Evolutionary conservation across 768 basidiomycete species (phyloP).

Genomic region (Tephrocybe sp.): DNA sequence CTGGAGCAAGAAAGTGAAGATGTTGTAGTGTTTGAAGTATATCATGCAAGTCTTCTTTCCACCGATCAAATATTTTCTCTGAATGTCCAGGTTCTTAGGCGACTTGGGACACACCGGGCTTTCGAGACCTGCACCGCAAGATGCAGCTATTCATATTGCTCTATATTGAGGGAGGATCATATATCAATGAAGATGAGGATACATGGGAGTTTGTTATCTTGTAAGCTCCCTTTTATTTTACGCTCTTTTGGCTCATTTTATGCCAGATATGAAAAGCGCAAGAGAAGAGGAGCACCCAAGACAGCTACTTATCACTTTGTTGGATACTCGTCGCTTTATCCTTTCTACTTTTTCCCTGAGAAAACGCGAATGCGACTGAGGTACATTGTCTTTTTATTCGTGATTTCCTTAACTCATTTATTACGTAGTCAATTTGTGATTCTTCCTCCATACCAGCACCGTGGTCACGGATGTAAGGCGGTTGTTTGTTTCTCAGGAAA

Average conservation of each 20-base stretch:
- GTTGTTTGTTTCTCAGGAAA: background rate
- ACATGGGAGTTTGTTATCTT: slow-evolving; percentile 90
- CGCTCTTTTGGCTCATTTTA: background rate
- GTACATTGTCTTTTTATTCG: slow-evolving; percentile 33
- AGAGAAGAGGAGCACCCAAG: slow-evolving; percentile 46
- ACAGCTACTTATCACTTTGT: slow-evolving; percentile 82
- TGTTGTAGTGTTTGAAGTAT: slow-evolving; percentile 81
- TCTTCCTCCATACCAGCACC: slow-evolving; percentile 83
- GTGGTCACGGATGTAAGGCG: slow-evolving; percentile 85
- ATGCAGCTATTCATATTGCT: slow-evolving; percentile 95
- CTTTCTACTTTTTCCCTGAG: slow-evolving; percentile 96
- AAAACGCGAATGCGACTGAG: slow-evolving; percentile 83
- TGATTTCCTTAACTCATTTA: slow-evolving; percentile 7
- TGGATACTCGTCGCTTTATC: slow-evolving; percentile 92
- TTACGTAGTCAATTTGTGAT: slow-evolving; percentile 88
- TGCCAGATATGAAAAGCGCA: slow-evolving; percentile 80
- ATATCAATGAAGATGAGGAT: slow-evolving; percentile 91
- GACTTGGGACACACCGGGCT: slow-evolving; percentile 84
- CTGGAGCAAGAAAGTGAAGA: slow-evolving; percentile 52
- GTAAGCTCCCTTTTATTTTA: slow-evolving; percentile 41
- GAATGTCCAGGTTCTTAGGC: slow-evolving; percentile 42
- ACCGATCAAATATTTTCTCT: background rate
- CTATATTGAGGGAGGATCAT: slow-evolving; percentile 95
- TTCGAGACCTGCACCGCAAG: slow-evolving; percentile 83
- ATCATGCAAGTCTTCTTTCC: slow-evolving; percentile 61